Base-by-base conservation (phyloP, 108 stramenopile species). In the Nitzschia sp. region DNA sequence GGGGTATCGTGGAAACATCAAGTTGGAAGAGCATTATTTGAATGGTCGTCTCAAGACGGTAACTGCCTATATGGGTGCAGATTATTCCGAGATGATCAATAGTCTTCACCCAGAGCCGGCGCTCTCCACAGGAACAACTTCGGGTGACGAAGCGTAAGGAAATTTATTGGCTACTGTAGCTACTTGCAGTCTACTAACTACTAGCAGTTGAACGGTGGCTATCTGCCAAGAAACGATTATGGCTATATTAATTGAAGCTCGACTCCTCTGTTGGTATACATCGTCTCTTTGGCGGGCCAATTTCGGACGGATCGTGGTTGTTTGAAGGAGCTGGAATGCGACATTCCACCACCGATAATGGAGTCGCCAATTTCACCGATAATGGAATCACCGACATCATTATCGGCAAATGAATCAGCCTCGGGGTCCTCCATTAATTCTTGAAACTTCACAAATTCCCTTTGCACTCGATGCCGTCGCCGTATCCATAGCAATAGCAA, bases 11-110 rank as follows among this genome's bases (percentile, higher is more conserved):
- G 91, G 91, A 24, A 94, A 91, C 64, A 64, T 85, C 3, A 87
- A 91, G 54, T 61, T 92, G 74, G 94, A 95, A 57, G 91, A 95
- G 36, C 89, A 95, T 74, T 91, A 89, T 65, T 48, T 95, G 24
- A 95, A 92, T 66, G 90, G 88, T 24, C 88, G 88, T 19, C 76
- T 95, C 63, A 95, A 95, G 76, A 95, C 94, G 2, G 90, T 91
- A 4, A 92, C 91, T 23, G 91, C 90, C n/a, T 95, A 92, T 68
- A 77, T 95, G 64, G 93, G 93, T 19, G 68, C 55, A 13, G 78
- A 79, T 54, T 79, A 66, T 46, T 57, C 57, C 26, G 31, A 46
- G n/a, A 38, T 72, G 53, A 68, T 79, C 54, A 69, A 72, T 53
- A 29, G 25, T 13, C 45, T 49, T 27, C 53, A 56, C 55, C 15